Evolutionary conservation across 192 early-diverging fungal genomes (phyloP).

Genomic region (Allomyces macrogynus): DNA sequence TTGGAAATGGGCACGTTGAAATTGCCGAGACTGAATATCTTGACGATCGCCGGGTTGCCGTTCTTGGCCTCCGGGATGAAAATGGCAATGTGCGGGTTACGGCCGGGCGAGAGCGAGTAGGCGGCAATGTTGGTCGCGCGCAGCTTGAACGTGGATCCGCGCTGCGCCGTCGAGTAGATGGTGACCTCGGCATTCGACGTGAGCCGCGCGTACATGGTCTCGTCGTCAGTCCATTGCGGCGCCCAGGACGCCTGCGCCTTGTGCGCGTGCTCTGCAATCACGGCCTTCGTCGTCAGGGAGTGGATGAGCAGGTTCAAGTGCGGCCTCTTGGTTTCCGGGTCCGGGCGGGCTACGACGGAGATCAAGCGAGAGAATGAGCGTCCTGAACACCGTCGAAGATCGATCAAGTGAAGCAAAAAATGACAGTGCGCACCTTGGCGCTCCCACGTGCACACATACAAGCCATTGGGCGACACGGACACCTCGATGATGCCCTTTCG

Average conservation of each 20-base stretch:
- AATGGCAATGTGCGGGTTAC: slow-evolving; percentile 56
- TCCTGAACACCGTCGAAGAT: background rate
- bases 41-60: slow-evolving; percentile 63
- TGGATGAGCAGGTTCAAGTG: background rate
- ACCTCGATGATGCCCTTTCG: slow-evolving; percentile 33
- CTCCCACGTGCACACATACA: slow-evolving; percentile 15
- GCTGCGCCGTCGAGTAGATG: slow-evolving; percentile 50
- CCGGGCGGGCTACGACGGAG: no score
- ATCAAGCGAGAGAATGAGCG: no score
- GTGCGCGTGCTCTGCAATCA: background rate
- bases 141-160: slow-evolving; percentile 32
- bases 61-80: slow-evolving; percentile 72
- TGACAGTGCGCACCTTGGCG: background rate
- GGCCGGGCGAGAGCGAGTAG: slow-evolving; percentile 81
- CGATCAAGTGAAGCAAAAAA: background rate
- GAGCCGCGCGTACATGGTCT: slow-evolving; percentile 64
- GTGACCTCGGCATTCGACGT: slow-evolving; percentile 64
- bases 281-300: background rate
- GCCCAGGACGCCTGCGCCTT: background rate
- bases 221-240: slow-evolving; percentile 86
- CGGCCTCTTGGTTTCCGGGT: background rate
- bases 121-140: slow-evolving; percentile 51
- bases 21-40: slow-evolving; percentile 62
- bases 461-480: slow-evolving; percentile 28
- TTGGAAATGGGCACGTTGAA: slow-evolving; percentile 49